Evolutionary conservation across 176 grass and related monocot species (phyloP), one percentile per base, ranked within the genome.

Genomic region (Eremochloa ophiuroides): DNA sequence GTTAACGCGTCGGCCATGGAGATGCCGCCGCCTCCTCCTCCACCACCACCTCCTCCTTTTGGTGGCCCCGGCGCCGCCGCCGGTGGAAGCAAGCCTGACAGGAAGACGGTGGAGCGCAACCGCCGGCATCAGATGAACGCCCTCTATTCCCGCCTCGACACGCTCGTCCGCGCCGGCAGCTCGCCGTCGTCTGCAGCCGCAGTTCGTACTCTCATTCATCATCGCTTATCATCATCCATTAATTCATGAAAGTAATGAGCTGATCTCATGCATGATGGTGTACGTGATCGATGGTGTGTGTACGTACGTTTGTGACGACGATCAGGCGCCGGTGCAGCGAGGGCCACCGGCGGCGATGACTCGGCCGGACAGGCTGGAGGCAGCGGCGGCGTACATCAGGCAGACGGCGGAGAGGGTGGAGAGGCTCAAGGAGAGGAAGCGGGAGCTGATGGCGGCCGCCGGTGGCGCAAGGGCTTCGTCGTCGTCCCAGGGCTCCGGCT

Each of bases 31-130:
- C 82, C 87, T n/a, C 78, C 87, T 0, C 80, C 84, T 0, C 85
- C 76, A 1, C 83, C n/a, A n/a, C n/a, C n/a, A n/a, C n/a, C n/a
- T n/a, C n/a, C 84, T 1, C 47, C 46, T 10, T 37, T 18, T 4
- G 44, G 77, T 27, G 3, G 55, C 20, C 55, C 66, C 8, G 30
- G 17, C 35, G 66, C n/a, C 35, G 66, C 17, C 25, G 9, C 7
- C 10, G 15, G 84, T 10, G 69, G 30, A 20, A 4, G 5, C 15
- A 94, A 89, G 75, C 83, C 76, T 41, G 93, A 96, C 74, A 74
- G 93, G 73, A 93, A 96, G 81, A 93, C 85, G 37, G 72, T 90
- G 56, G 93, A 96, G 88, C 88, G 86, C 64, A 86, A 91, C 73
- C 86, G 93, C 47, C 86, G 93, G 18, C 81, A 81, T 56, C 79